These are phyloP conservation scores for Pelargonium cotyledonis DNA, from an alignment of 441 rosid genomes.

Conservation along the genomic window DNA sequence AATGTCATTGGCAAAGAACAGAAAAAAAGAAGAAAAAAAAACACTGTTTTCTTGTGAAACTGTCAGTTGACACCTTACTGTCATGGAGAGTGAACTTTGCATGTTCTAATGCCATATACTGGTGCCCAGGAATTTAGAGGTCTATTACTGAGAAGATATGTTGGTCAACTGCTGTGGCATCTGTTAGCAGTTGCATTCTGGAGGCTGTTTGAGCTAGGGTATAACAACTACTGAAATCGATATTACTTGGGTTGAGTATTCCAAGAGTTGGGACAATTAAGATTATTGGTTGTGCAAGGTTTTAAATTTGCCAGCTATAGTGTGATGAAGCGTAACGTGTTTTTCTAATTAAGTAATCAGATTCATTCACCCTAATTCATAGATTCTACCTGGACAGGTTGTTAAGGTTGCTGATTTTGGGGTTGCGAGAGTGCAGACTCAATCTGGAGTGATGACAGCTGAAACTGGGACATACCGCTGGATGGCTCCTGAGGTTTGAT, in stretches of 20 bases:
- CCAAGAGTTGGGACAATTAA: neutral
- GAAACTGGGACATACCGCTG: conserved; percentile 81
- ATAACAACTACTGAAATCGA: neutral
- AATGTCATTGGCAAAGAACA: neutral
- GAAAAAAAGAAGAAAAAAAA: too few species aligned
- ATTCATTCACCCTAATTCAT: conserved; percentile 10
- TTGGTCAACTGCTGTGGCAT: neutral
- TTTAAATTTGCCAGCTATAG: neutral
- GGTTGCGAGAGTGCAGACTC: conserved; percentile 62
- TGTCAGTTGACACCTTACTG: neutral
- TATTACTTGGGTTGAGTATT: neutral
- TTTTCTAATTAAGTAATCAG: neutral
- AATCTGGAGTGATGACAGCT: conserved; percentile 73
- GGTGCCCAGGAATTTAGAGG: too few species aligned
- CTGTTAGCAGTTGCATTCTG: conserved; percentile 1
- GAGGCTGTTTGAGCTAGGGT: neutral
- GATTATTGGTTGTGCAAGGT: neutral
- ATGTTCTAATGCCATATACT: neutral
- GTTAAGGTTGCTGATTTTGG: conserved; percentile 79
- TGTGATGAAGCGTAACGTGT: neutral
- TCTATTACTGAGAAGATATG: neutral
- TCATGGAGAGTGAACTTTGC: neutral
- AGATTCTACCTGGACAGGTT: conserved; percentile 35
- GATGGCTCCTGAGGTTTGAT: conserved; percentile 73
- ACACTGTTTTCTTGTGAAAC: neutral